phyloP scores from a whole-genome alignment of 768 basidiomycete species.

The Ramaria sp. region DNA sequence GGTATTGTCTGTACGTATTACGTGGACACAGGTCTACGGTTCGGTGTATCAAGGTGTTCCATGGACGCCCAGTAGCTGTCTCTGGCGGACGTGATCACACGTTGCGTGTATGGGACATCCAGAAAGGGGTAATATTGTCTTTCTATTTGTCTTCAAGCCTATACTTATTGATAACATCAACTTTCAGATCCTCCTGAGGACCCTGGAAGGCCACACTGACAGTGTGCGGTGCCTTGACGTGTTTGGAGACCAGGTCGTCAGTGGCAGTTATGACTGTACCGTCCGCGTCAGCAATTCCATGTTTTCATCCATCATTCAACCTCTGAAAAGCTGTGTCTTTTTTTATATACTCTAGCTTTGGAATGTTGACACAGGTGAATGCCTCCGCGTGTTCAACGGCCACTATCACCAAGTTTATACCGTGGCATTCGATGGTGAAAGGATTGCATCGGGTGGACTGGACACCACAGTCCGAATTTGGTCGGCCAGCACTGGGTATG shows the following conservation, averaged over 20 bases:
- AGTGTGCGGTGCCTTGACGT: slow-evolving; percentile 88
- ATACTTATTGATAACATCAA: background rate
- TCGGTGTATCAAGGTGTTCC: slow-evolving; percentile 79
- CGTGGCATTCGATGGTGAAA: slow-evolving; percentile 79
- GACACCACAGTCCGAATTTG: slow-evolving; percentile 92
- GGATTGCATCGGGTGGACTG: slow-evolving; percentile 77
- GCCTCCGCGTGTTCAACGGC: slow-evolving; percentile 68
- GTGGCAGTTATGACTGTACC: slow-evolving; percentile 88
- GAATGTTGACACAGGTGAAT: slow-evolving; percentile 84
- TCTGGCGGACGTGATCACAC: slow-evolving; percentile 84
- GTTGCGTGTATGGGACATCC: slow-evolving; percentile 88
- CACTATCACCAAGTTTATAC: slow-evolving; percentile 87
- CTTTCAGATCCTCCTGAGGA: slow-evolving; percentile 34
- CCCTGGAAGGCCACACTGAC: slow-evolving; percentile 64
- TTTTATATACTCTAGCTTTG: slow-evolving; percentile 47
- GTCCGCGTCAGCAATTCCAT: slow-evolving; percentile 48
- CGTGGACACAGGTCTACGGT: slow-evolving; percentile 85
- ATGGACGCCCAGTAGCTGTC: slow-evolving; percentile 80
- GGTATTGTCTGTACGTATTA: slow-evolving; percentile 66
- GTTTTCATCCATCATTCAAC: background rate
- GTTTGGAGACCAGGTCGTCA: slow-evolving; percentile 72
- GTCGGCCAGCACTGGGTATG: slow-evolving; percentile 78
- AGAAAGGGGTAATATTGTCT: slow-evolving; percentile 38
- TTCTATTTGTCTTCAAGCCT: background rate
- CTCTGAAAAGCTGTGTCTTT: slow-evolving; percentile 3